Conservation (phyloP, 106 monocot species). For the Posidonia australis region DNA sequence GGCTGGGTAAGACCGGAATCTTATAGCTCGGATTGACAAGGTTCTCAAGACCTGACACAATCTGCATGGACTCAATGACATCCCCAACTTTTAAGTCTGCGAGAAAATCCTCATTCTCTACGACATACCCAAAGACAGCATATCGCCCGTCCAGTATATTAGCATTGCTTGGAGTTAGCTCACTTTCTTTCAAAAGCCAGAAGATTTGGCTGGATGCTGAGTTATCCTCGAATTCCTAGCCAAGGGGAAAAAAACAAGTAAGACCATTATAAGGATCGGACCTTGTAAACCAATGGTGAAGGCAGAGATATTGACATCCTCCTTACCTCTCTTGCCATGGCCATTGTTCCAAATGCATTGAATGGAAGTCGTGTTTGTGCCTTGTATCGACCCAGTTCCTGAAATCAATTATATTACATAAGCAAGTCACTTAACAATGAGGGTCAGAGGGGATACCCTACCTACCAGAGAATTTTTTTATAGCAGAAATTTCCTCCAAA, state of each 20-base stretch:
- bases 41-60: constrained; percentile 88
- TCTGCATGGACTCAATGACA: constrained; percentile 85
- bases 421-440: neutral
- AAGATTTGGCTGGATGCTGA: constrained; percentile 96
- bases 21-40: constrained; percentile 90
- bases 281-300: neutral
- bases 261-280: neutral
- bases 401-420: neutral
- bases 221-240: constrained; percentile 83
- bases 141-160: constrained; percentile 87
- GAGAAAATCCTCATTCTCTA: constrained; percentile 78
- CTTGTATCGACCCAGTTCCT: constrained; percentile 93
- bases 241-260: neutral
- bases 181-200: constrained; percentile 98
- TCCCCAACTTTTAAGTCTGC: constrained; percentile 95
- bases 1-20: constrained; percentile 41
- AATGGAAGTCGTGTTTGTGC: constrained; percentile 96
- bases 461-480: too few relatives aligned
- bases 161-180: constrained; percentile 96
- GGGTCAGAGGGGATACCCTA: too few relatives aligned
- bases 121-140: constrained; percentile 86
- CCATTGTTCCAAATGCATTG: constrained; percentile 98
- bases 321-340: constrained; percentile 92
- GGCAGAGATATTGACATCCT: neutral
- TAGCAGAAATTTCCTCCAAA: too few relatives aligned